Evolutionary conservation across 2,329 filamentous ascomycete genomes (phyloP).

Genomic region (Laburnicola sp.): DNA sequence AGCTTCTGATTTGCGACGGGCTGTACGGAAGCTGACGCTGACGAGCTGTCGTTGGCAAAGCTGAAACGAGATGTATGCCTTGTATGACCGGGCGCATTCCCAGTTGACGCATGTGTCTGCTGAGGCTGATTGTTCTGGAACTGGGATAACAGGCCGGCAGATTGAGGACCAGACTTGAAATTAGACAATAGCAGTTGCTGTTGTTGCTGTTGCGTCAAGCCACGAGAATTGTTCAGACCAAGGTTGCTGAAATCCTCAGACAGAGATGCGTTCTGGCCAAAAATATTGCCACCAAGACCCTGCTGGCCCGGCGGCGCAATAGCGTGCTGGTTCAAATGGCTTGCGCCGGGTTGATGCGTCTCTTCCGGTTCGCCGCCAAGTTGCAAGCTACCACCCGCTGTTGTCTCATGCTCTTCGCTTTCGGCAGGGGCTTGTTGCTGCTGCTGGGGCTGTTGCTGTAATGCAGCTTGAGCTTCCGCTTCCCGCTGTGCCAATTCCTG

Average conservation of each 20-base stretch:
- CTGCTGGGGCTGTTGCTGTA: constrained; percentile 45
- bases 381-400: constrained; percentile 72
- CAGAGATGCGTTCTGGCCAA: constrained; percentile 40
- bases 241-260: constrained; percentile 45
- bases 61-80: constrained; percentile 86
- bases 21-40: constrained; percentile 67
- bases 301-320: constrained; percentile 80
- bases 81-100: constrained; percentile 68
- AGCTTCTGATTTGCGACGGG: constrained; percentile 76
- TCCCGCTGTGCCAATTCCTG: constrained; percentile 59
- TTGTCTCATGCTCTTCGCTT: constrained; percentile 74
- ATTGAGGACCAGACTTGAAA: constrained; percentile 55
- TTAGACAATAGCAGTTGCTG: constrained; percentile 67
- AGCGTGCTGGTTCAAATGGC: constrained; percentile 64
- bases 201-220: constrained; percentile 78
- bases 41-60: constrained; percentile 75
- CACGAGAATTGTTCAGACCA: constrained; percentile 65
- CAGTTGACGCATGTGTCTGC: constrained; percentile 55
- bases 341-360: constrained; percentile 60
- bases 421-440: constrained; percentile 40
- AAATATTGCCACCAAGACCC: constrained; percentile 48
- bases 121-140: constrained; percentile 51
- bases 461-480: constrained; percentile 56
- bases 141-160: constrained; percentile 58
- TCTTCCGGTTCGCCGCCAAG: constrained; percentile 93